These are phyloP conservation scores for Mytilinidion resinicola DNA, from an alignment of 495 filamentous ascomycete species.

Conservation along the genomic window DNA sequence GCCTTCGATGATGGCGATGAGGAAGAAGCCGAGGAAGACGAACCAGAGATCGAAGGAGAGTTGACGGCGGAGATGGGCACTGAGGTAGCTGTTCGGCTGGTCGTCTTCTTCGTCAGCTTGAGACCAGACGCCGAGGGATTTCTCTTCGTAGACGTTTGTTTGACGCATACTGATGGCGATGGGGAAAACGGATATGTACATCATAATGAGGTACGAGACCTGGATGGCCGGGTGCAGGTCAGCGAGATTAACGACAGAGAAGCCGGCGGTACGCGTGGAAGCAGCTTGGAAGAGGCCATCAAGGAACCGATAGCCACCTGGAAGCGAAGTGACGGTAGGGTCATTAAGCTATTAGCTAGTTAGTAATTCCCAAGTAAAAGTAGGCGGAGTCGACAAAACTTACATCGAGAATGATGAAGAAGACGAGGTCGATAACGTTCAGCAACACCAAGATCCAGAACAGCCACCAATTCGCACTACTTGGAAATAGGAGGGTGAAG, in stretches of 20 bases:
- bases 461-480: conserved; percentile 90
- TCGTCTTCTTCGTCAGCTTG: conserved; percentile 42
- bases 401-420: conserved; percentile 86
- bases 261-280: conserved; percentile 82
- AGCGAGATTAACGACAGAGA: conserved; percentile 69
- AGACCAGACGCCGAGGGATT: conserved; percentile 70
- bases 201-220: conserved; percentile 95
- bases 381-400: conserved; percentile 30
- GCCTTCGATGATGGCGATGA: conserved; percentile 81
- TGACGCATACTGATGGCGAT: conserved; percentile 89
- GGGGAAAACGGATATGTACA: conserved; percentile 97
- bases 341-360: conserved; percentile 54
- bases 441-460: conserved; percentile 77
- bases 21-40: conserved; percentile 81
- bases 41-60: conserved; percentile 94
- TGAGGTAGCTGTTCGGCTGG: conserved; percentile 60
- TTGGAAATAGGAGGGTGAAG: conserved; percentile 88
- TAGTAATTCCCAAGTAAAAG: conserved; percentile 1
- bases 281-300: conserved; percentile 84
- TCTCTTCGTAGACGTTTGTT: conserved; percentile 96
- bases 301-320: conserved; percentile 65
- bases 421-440: conserved; percentile 76
- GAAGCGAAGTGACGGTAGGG: conserved; percentile 51
- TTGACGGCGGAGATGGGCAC: conserved; percentile 79
- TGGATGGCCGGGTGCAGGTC: conserved; percentile 84